Evolutionary conservation across 2,329 filamentous ascomycete genomes (phyloP).

Genomic region (Penicillium sp.): DNA sequence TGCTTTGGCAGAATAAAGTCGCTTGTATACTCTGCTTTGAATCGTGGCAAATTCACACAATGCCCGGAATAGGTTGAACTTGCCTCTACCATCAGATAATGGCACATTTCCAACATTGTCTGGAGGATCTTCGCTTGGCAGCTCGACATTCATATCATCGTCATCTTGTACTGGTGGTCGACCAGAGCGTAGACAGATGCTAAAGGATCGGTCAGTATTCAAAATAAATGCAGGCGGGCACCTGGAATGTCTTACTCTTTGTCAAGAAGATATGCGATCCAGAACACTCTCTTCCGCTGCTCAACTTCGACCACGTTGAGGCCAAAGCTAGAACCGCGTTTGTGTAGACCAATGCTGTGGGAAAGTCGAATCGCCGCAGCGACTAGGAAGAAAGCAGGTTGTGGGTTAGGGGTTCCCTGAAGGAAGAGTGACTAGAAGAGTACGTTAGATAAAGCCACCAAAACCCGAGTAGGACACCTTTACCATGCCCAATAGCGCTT

Average conservation of each 20-base stretch:
- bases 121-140: conserved; percentile 83
- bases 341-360: conserved; percentile 93
- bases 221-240: background rate
- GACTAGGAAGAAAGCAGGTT: conserved; percentile 87
- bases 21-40: conserved; percentile 90
- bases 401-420: conserved; percentile 93
- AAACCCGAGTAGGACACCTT: conserved; percentile 16
- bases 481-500: conserved; percentile 86
- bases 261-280: conserved; percentile 72
- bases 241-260: conserved; percentile 54
- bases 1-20: conserved; percentile 87
- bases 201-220: conserved; percentile 26
- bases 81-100: conserved; percentile 80
- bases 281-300: conserved; percentile 76
- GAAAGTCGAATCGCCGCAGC: conserved; percentile 86
- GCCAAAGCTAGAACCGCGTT: conserved; percentile 87
- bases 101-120: conserved; percentile 96
- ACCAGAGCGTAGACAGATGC: conserved; percentile 68
- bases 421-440: conserved; percentile 71
- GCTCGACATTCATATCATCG: conserved; percentile 90
- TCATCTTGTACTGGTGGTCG: conserved; percentile 71
- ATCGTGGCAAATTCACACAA: conserved; percentile 92
- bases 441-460: conserved; percentile 8
- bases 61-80: conserved; percentile 89
- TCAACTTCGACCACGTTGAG: conserved; percentile 92